Percentiles rank a stretch among this genome's conserved stretches.
Evolutionary conservation across 179 eudicot genomes (phyloP).

Genomic region (Silene vulgaris): DNA sequence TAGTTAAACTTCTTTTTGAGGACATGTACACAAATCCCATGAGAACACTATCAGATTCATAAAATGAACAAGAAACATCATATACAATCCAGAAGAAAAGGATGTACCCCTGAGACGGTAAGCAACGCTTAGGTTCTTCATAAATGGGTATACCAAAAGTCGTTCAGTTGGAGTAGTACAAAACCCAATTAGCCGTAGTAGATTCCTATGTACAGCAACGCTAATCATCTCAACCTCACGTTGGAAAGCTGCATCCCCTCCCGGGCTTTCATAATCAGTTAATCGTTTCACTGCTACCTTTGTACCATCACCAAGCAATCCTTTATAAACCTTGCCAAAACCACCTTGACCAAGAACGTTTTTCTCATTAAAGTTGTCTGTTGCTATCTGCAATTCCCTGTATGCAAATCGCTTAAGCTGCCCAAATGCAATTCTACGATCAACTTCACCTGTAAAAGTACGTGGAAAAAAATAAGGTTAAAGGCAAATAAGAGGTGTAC

Average conservation of each 20-base stretch:
- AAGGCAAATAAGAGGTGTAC: neutral
- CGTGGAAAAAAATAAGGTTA: neutral
- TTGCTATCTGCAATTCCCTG: constrained; percentile 88
- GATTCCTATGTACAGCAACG: constrained; percentile 89
- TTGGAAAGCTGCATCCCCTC: constrained; percentile 89
- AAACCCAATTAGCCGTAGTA: constrained; percentile 80
- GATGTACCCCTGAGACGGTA: constrained; percentile 73
- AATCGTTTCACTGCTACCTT: constrained; percentile 90
- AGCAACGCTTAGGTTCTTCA: constrained; percentile 47
- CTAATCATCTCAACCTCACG: constrained; percentile 99
- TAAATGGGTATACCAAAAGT: constrained; percentile 30
- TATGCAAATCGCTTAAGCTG: constrained; percentile 87
- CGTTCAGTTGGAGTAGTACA: constrained; percentile 96
- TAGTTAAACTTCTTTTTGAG: no score
- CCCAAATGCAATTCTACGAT: constrained; percentile 83
- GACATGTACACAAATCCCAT: no score
- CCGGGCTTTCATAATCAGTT: constrained; percentile 84
- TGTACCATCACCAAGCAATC: constrained; percentile 67
- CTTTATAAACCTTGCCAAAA: constrained; percentile 96
- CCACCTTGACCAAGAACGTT: constrained; percentile 98
- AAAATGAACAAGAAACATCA: neutral
- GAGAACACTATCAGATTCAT: neutral
- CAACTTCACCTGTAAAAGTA: constrained; percentile 70
- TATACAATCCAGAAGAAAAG: constrained; percentile 15
- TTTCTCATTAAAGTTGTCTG: constrained; percentile 80